Evolutionary conservation across 2,329 filamentous ascomycete genomes (phyloP).

Genomic region (Epicoccum sorghinum): DNA sequence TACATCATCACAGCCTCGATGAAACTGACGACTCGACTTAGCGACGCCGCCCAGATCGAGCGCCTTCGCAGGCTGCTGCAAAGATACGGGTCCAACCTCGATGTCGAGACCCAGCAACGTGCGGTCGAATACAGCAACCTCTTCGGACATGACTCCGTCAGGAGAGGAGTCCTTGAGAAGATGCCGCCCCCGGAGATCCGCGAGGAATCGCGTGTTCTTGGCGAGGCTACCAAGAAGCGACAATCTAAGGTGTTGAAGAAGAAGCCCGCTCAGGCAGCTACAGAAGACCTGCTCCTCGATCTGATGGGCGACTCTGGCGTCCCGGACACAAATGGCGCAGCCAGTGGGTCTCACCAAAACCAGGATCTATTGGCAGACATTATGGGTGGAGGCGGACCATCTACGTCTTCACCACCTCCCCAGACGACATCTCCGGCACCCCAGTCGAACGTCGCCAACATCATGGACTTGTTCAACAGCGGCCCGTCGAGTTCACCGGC

Average conservation of each 20-base stretch:
- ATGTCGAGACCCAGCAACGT: conserved; percentile 94
- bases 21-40: conserved; percentile 89
- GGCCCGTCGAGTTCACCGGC: conserved; percentile 51
- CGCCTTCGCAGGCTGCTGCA: conserved; percentile 80
- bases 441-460: conserved; percentile 60
- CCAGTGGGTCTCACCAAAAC: conserved; percentile 68
- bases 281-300: conserved; percentile 89
- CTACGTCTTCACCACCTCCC: conserved; percentile 53
- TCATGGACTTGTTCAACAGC: conserved; percentile 85
- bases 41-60: conserved; percentile 83
- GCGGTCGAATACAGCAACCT: conserved; percentile 94
- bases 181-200: conserved; percentile 98
- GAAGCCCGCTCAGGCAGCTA: conserved; percentile 77
- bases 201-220: conserved; percentile 89
- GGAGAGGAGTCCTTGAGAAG: conserved; percentile 89
- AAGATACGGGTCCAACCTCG: conserved; percentile 81
- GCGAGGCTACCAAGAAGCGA: conserved; percentile 68
- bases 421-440: conserved; percentile 46
- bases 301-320: conserved; percentile 83
- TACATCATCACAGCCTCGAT: conserved; percentile 95
- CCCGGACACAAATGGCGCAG: conserved; percentile 58
- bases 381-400: conserved; percentile 70
- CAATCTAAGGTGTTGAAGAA: conserved; percentile 67
- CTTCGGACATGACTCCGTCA: conserved; percentile 87
- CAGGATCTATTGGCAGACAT: conserved; percentile 92